phyloP scores from a whole-genome alignment of 2,329 filamentous ascomycete genomes.

The Beauveria brongniartii region DNA sequence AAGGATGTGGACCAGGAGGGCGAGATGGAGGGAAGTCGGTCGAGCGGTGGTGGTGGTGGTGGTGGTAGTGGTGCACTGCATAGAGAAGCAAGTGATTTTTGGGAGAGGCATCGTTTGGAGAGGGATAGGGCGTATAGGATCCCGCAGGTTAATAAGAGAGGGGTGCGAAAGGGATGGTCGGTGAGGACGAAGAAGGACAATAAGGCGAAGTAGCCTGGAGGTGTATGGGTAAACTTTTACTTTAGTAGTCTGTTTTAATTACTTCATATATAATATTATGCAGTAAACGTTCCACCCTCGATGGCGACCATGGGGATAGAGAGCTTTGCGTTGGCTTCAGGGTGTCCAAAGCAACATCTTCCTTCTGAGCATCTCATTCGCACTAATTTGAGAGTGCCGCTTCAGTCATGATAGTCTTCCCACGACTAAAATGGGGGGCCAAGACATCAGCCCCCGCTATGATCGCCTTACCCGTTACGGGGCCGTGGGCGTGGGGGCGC shows the following conservation, averaged over 20 bases:
- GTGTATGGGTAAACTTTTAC: too few relatives aligned
- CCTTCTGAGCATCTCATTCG: too few relatives aligned
- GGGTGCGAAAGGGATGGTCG: conserved; percentile 2
- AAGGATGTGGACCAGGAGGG: not conserved
- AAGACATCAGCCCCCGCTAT: too few relatives aligned
- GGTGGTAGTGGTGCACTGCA: conserved; percentile 13
- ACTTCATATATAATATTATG: too few relatives aligned
- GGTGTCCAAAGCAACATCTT: not conserved
- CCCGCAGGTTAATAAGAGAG: conserved; percentile 29
- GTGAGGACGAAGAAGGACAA: conserved; percentile 8
- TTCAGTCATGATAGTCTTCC: not conserved
- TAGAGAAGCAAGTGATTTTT: conserved; percentile 33
- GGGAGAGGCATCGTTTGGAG: conserved; percentile 31
- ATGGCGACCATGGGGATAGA: too few relatives aligned
- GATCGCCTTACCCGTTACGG: too few relatives aligned
- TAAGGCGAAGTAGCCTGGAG: not conserved
- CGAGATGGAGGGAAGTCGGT: conserved; percentile 14
- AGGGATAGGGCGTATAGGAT: conserved; percentile 32
- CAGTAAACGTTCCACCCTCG: too few relatives aligned
- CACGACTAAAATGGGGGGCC: too few relatives aligned
- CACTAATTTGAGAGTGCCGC: not conserved
- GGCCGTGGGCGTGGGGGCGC: too few relatives aligned
- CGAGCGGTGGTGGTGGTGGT: conserved; percentile 7
- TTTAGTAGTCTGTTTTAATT: too few relatives aligned
- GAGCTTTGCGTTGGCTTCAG: not conserved